Base-by-base conservation (phyloP, 805 yeast species). In the Hanseniaspora valbyensis region DNA sequence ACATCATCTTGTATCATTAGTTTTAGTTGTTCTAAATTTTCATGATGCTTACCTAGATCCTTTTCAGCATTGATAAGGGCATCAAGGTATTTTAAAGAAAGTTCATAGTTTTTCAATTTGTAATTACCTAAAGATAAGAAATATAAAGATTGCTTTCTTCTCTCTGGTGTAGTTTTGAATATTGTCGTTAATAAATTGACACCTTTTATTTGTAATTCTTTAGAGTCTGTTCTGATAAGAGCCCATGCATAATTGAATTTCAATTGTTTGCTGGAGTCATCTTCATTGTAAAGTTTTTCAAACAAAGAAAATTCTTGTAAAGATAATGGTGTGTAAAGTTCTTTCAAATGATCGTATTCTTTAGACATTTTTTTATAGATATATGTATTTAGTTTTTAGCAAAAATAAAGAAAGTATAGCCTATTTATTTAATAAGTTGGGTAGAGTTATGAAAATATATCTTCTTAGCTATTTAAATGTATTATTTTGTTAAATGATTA, bases 221-320 rank as follows among this genome's bases (percentile, higher is more conserved):
- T 69, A 44, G 73, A 71, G 45, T 65, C 61, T 1, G 95, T 80
- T 63, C 87, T 89, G 55, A 94, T 77, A 45, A 92, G 70, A 3
- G 94, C 98, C 98, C 99, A 92, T 0, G 96, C 95, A 59, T 84
- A 85, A 66, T 94, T 92, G 73, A 92, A 92, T 52, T 80, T 76
- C 2, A 96, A 81, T 64, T 88, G 96, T 0, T 84, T 74, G 0
- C 89, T 73, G 0, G 86, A 88, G 36, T 74, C 70, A 4, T 92
- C 95, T 8, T 67, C 66, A 29, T 83, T 37, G 85, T 87, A 59
- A 87, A 95, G 57, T 79, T 75, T 55, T 77, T 80, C 28, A 92
- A 73, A 32, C 0, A 88, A 75, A 14, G 77, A 81, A 38, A 92
- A 72, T 59, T 90, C 95, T 52, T 81, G 83, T 4, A 76, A 73